Base-by-base conservation (phyloP, 2,329 filamentous ascomycete genomes). In the Colletotrichum tamarilloi region DNA sequence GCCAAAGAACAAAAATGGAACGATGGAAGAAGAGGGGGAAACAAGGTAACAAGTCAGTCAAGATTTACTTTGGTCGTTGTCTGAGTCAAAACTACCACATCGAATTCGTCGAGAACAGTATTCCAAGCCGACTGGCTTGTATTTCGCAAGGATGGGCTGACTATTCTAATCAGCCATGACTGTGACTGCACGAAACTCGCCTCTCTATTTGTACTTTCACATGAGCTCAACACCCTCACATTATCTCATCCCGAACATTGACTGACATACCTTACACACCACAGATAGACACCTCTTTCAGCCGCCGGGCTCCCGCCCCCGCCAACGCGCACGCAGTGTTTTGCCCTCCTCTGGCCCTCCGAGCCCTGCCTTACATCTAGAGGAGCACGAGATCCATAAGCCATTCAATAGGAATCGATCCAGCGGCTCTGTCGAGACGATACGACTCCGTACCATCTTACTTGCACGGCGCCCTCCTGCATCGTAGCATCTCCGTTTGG, bases 1-100 rank as follows among this genome's bases (percentile, higher is more conserved):
- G 68, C 32, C 62, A 55, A 24, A 46, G 42, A 58, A 60, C 38
- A 26, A 30, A 11, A 49, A 62, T 56, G 32, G 38, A 58, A 63
- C 65, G 49, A 24, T 7, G 30, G 24, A 60, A 69, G 24, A 38
- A 73, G 69, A 60, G 16, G 19, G 14, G 9, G 30, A 30, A 60
- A 69, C 26, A 38, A 73, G 69, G 62, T 59, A 32, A 9, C 32
- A 65, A 62, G 70, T 62, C 70, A 57, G 70, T 14, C 24, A 12
- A 38, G 46, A 65, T 60, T 64, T 57, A 22, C 55, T 42, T 22
- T 24, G 55, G 5, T 26, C 22, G 16, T 46, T 55, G 11, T 24
- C 26, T 49, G 66, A 73, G 55, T 73, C 70, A 65, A 64, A 56
- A 49, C 16, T 24, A 55, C 59, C 42, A 32, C 65, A 49, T 60